A percentile compares a stretch with the other conserved stretches of the same genome.
phyloP scores from a whole-genome alignment of 1,284 basidiomycete genomes.

The Trametes sp. region DNA sequence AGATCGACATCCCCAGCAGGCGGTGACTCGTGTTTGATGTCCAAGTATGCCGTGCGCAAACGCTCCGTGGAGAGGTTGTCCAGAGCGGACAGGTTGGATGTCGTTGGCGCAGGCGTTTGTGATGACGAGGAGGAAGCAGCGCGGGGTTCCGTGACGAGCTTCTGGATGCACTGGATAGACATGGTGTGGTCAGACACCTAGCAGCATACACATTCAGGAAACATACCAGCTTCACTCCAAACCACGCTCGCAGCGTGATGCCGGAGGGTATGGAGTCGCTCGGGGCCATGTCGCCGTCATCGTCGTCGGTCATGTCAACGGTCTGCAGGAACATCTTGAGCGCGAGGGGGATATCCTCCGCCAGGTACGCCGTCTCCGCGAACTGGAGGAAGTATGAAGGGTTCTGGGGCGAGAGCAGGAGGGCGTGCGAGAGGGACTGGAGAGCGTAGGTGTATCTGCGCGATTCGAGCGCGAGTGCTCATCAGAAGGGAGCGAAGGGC shows the following conservation, averaged over 20 bases:
- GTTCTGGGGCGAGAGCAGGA: slow-evolving; percentile 87
- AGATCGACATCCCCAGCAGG: slow-evolving; percentile 36
- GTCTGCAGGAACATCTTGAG: slow-evolving; percentile 85
- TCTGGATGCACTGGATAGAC: slow-evolving; percentile 62
- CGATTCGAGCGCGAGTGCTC: not conserved
- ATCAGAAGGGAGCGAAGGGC: not conserved
- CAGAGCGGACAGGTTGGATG: slow-evolving; percentile 54
- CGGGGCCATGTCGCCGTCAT: slow-evolving; percentile 49
- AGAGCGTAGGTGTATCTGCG: slow-evolving; percentile 70
- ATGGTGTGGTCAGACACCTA: not conserved
- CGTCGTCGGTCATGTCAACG: slow-evolving; percentile 83
- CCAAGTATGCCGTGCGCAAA: slow-evolving; percentile 61
- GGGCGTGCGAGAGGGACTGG: slow-evolving; percentile 81
- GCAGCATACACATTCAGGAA: not conserved
- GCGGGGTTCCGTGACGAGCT: slow-evolving; percentile 52
- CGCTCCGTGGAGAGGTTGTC: slow-evolving; percentile 79
- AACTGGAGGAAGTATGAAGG: slow-evolving; percentile 84
- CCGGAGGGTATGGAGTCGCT: slow-evolving; percentile 60
- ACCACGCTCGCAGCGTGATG: slow-evolving; percentile 79
- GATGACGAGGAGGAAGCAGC: slow-evolving; percentile 56
- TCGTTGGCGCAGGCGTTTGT: slow-evolving; percentile 59
- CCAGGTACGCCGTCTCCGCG: slow-evolving; percentile 89
- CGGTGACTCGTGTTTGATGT: slow-evolving; percentile 41
- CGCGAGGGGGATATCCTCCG: slow-evolving; percentile 77
- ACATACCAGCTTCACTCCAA: slow-evolving; percentile 84